These are phyloP conservation scores for Aplosporella prunicola DNA, from an alignment of 2,329 filamentous ascomycete genomes.

Conservation along the genomic window DNA sequence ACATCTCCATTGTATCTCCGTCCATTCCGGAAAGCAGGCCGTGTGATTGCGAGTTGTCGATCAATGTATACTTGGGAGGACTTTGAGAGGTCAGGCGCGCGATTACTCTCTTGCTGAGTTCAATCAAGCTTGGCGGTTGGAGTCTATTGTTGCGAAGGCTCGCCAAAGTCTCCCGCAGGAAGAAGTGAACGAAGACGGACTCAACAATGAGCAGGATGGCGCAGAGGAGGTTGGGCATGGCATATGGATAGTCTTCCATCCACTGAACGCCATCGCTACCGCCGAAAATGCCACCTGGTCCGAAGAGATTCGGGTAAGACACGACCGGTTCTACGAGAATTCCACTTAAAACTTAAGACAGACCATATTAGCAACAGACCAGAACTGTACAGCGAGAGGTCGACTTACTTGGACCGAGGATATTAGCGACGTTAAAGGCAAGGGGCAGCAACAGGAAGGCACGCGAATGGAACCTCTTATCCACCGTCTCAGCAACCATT, in stretches of 20 bases:
- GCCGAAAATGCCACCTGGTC: conserved; percentile 45
- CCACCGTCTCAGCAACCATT: conserved; percentile 33
- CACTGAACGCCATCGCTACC: conserved; percentile 47
- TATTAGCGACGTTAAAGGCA: conserved; percentile 34
- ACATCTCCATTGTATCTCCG: conserved; percentile 21
- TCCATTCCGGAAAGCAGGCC: conserved; percentile 18
- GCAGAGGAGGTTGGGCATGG: conserved; percentile 54
- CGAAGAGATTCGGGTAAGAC: conserved; percentile 49
- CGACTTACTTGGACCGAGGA: conserved; percentile 25
- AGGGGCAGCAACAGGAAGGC: conserved; percentile 32
- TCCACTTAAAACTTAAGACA: conserved; percentile 49
- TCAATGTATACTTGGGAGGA: conserved; percentile 1
- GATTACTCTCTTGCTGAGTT: conserved; percentile 2
- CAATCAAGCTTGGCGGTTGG: not conserved
- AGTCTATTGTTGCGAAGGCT: conserved; percentile 9
- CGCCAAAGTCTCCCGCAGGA: conserved; percentile 46
- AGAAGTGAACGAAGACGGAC: conserved; percentile 46
- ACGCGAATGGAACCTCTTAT: conserved; percentile 32
- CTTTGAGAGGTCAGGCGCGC: conserved; percentile 6
- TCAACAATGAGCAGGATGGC: conserved; percentile 46
- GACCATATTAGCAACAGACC: not conserved
- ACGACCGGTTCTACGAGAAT: conserved; percentile 51
- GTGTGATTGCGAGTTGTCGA: conserved; percentile 5
- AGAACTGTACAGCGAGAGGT: not conserved
- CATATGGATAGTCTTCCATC: conserved; percentile 54